Evolutionary conservation across 78 protist genomes (phyloP), one percentile per base, ranked within the genome.

Genomic region (Dictyostelium firmibasis): DNA sequence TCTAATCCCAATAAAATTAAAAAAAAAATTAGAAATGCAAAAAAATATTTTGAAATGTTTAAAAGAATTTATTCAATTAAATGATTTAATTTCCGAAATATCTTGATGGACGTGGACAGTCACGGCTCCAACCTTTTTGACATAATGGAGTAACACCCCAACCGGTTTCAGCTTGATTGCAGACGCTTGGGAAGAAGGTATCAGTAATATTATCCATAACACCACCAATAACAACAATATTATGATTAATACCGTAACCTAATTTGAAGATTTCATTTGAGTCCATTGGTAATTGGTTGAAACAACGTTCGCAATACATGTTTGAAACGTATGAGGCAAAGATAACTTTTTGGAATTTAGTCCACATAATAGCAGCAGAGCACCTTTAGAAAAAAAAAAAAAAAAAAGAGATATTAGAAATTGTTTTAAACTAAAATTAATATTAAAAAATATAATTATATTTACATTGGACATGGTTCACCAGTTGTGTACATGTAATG

Each of bases 281-380:
- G 69, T 27, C 70, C 35, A 86, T 50, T 86, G 92, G 92, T 62
- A 86, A 38, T 76, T 86, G 92, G 18, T 75, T 75, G 76, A 86
- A 81, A 76, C 92, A 86, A 25, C 78, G 78, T 38, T 86, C 92
- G 16, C 92, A 86, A 38, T 86, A 86, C 79, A 86, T 31, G 92
- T 75, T 86, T 20, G 41, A 47, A 70, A 86, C 62, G 41, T 41
- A 86, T 23, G 92, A 64, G 14, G 83, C 92, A 62, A 50, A 86
- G 92, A 86, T 41, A 38, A 38, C 53, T 38, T 41, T 76, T 25
- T 76, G 27, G 31, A 76, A 76, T 76, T 38, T 76, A 20, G 82
- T 36, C 82, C 82, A 76, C 82, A 76, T 76, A 23, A 38, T 38
- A 4, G 82, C 82, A 76, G 57, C 44, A 27, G 44, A 20, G n/a